Evolutionary conservation across 2,329 filamentous ascomycete species (phyloP).

Genomic region (Beauveria sp.): DNA sequence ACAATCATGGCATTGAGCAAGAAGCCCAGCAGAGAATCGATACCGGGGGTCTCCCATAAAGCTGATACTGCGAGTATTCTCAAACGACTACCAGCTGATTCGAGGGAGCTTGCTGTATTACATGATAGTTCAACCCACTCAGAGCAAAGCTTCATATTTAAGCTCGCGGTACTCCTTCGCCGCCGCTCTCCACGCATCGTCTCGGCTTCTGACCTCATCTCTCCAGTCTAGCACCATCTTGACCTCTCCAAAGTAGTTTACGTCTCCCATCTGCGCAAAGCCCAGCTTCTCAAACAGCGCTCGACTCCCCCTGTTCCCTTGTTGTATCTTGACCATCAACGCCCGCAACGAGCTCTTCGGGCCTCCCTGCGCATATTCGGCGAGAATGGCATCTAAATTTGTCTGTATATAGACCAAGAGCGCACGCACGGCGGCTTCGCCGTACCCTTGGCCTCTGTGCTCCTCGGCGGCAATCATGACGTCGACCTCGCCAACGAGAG

Average conservation of each 20-base stretch:
- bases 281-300: constrained; percentile 44
- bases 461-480: constrained; percentile 68
- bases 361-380: constrained; percentile 27
- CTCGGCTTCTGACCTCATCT: constrained; percentile 13
- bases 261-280: constrained; percentile 41
- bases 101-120: too few species aligned
- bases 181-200: constrained; percentile 17
- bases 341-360: constrained; percentile 29
- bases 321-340: constrained; percentile 52
- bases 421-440: constrained; percentile 53
- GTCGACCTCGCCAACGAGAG: constrained; percentile 64
- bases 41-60: too few species aligned
- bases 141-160: background rate
- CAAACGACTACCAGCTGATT: too few species aligned
- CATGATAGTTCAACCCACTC: too few species aligned
- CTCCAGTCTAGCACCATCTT: constrained; percentile 36
- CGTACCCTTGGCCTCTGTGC: constrained; percentile 56
- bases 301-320: constrained; percentile 44
- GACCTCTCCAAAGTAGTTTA: constrained; percentile 56
- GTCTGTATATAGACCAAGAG: constrained; percentile 62
- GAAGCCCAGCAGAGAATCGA: too few species aligned
- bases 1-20: background rate
- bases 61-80: too few species aligned
- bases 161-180: constrained; percentile 8
- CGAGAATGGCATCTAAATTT: constrained; percentile 46